Evolutionary conservation across 2,329 filamentous ascomycete genomes (phyloP).

Genomic region (Fusarium tricinctum): DNA sequence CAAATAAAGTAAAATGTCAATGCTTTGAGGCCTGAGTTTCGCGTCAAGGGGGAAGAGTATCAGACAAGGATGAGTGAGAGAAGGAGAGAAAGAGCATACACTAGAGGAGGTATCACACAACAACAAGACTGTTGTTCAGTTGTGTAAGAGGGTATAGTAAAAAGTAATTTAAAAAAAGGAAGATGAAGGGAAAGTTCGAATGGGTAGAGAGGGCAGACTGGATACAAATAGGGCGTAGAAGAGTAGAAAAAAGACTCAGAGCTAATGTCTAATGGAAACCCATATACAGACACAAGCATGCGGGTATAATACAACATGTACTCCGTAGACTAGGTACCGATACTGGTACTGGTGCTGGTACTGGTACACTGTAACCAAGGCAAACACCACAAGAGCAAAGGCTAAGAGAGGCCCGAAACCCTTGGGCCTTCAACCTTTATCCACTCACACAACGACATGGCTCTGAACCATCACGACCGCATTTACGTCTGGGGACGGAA

Average conservation of each 20-base stretch:
- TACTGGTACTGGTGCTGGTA: too few relatives aligned
- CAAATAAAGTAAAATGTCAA: conserved; percentile 29
- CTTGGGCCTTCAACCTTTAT: conserved; percentile 19
- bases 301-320: conserved; percentile 8
- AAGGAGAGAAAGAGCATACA: conserved; percentile 30
- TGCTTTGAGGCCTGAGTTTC: conserved; percentile 35
- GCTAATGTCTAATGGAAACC: conserved; percentile 33
- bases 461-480: conserved; percentile 32
- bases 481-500: conserved; percentile 48
- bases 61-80: conserved; percentile 38
- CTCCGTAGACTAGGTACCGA: background rate
- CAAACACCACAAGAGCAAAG: conserved; percentile 13
- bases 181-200: background rate
- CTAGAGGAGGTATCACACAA: conserved; percentile 14
- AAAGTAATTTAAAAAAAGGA: background rate
- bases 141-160: conserved; percentile 36
- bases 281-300: conserved; percentile 27
- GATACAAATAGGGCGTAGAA: conserved; percentile 32
- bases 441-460: conserved; percentile 36
- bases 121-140: conserved; percentile 18
- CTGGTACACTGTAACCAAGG: conserved; percentile 11
- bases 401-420: conserved; percentile 16
- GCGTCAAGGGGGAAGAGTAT: conserved; percentile 36
- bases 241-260: conserved; percentile 14
- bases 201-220: conserved; percentile 15